Evolutionary conservation across 2,329 filamentous ascomycete species (phyloP), one percentile per base, ranked within the genome.

Genomic region (Lachnellula cervina): DNA sequence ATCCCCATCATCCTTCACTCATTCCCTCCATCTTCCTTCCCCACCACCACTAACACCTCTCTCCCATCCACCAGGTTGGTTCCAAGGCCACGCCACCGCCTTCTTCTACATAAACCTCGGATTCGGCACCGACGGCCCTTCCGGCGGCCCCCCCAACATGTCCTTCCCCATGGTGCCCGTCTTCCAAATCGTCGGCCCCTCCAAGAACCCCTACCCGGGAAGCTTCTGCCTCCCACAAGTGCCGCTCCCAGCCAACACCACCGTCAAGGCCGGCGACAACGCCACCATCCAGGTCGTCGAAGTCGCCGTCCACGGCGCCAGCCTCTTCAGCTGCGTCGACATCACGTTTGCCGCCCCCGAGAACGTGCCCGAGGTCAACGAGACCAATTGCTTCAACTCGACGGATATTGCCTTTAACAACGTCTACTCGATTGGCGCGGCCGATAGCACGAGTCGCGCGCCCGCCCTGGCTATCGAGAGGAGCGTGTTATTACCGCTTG

Each of bases 101-200:
- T 82, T 90, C 65, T 80, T 96, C 69, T 96, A 96, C 75, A 77
- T 97, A 74, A 97, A 97, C 76, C 79, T 97, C 54, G 94, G 94
- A 62, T 84, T 92, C 62, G 90, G 89, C 62, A 90, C 80, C 35
- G 78, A 80, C 9, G 83, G 81, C 0, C 83, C 83, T 16, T 78
- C 80, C 58, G 53, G 56, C n/a, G 83, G 88, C 7, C 93, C 94
- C 0, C 72, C 74, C 6, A 97, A 97, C 78, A 95, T 95, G 86
- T 95, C 90, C 61, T 83, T 88, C 70, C 78, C 84, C 21, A 94
- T 97, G 82, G 74, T 93, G 1, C 77, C 85, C 14, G 83, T 88
- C 28, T 93, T 97, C 73, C 85, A 93, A 70, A 84, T 97, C 68
- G 77, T 84, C 28, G 93, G 93, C 0, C 92, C 93, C 1, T 81